These are phyloP conservation scores for Ophiostoma triangulosporum DNA, from an alignment of 2,329 filamentous ascomycete genomes.

Conservation along the genomic window DNA sequence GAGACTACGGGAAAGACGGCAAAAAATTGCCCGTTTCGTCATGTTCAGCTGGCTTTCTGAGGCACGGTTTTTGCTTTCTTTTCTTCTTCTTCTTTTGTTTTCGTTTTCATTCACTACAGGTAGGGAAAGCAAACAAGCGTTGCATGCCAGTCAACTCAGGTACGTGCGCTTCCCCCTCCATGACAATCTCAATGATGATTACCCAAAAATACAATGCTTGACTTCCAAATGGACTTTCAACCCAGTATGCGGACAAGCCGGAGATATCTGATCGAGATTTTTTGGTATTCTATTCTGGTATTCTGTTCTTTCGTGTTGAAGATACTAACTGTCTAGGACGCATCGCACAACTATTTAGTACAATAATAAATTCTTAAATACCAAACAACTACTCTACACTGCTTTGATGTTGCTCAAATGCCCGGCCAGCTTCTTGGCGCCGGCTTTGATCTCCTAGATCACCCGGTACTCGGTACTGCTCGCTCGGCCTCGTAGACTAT, in stretches of 20 bases:
- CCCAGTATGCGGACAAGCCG: conserved; percentile 1
- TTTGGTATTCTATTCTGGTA: background rate
- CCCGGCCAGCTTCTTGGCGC: background rate
- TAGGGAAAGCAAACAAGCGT: no score
- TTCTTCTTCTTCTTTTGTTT: no score
- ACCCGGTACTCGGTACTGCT: background rate
- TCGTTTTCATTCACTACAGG: no score
- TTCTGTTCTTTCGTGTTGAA: no score
- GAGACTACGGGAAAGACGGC: no score
- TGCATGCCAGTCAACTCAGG: no score
- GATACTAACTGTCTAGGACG: no score
- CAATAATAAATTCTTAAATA: background rate
- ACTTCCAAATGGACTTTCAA: conserved; percentile 3
- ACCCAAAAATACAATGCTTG: conserved; percentile 4
- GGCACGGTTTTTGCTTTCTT: no score
- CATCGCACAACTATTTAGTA: no score
- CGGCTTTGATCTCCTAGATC: background rate
- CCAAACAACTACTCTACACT: background rate
- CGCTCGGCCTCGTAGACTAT: background rate
- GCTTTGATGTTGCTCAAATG: no score
- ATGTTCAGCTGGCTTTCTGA: no score
- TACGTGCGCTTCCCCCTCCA: background rate
- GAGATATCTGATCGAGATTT: background rate
- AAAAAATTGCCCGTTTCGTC: no score
- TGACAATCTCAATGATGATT: conserved; percentile 1